Base-by-base conservation (phyloP, 208 protist genomes). In the Acanthamoeba healyi region DNA sequence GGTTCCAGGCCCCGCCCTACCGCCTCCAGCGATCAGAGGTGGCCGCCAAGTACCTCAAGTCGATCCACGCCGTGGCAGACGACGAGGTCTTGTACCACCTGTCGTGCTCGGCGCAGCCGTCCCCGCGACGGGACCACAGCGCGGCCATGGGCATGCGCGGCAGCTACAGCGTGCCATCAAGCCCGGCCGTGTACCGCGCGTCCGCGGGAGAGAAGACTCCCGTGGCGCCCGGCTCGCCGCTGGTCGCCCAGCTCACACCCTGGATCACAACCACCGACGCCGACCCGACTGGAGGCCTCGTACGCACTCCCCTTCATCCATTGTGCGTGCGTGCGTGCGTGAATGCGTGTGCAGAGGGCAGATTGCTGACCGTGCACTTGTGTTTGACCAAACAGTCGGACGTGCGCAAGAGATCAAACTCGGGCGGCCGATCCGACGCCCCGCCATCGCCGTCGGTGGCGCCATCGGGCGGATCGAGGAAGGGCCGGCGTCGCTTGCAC, bases 81-180 rank as follows among this genome's bases (percentile, higher is more conserved):
- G 84, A 91, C 29, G 84, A 91, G 26, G 84, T 91, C 34, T 51
- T 91, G 22, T 91, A 91, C 36, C 38, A 40, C n/a, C 56, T 91
- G 49, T 91, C 84, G 14, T 51, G 32, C 24, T 63, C 61, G n/a
- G 40, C 54, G 32, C 84, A 91, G 36, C 84, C 84, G 10, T 54
- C 38, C 17, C 84, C 84, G 10, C 49, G 84, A 7, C 15, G 84
- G 42, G 84, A 70, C 36, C 44, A 72, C 5, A 38, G 36, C 34
- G 38, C 84, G 9, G 49, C 79, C 14, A 34, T n/a, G 24, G 49
- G 79, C 29, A 6, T 74, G n/a, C 65, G 65, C n/a, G 65, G 65
- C n/a, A 74, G 65, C 65, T 24, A 12, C 12, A 74, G 65, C 36
- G 65, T 74, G 19, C 65, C 65, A 5, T 74, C 65, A 0, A 74